Base-by-base conservation (phyloP, 495 filamentous ascomycete genomes). In the Aspergillus diversus region DNA sequence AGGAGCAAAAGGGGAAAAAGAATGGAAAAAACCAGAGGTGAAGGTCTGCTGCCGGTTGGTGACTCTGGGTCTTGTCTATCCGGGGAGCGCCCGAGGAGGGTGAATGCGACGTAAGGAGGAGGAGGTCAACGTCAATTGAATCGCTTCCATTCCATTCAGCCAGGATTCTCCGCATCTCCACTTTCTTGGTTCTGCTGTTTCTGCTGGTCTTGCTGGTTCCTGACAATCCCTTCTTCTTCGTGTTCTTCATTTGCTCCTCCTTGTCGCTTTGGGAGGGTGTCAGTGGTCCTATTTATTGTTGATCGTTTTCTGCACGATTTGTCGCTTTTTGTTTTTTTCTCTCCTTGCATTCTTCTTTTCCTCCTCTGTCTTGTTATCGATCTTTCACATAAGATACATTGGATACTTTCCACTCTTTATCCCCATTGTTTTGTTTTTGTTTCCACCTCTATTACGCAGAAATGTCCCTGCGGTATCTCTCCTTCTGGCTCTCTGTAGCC, bases 401-500 rank as follows among this genome's bases (percentile, higher is more conserved):
- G 4, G n/a, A 43, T 43, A 11, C 39, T 15, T 43, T 43, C 39
- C 8, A 43, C 39, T 43, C 5, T 13, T 13, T 27, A 27, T 27
- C 21, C 21, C 21, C 21, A 27, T 27, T 27, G 21, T 27, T 27
- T 27, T 27, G 21, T 27, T 27, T 27, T 27, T 27, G 21, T 27
- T 27, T 27, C 21, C 21, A 2, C 21, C 21, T 27, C 21, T 27
- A 27, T 27, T 27, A 27, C 21, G 21, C 21, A 27, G 21, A 27
- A 27, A 50, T 50, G 47, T 17, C 47, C 21, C 16, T 50, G 5
- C 16, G 6, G n/a, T 56, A 33, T 39, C 52, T 32, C 6, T 49
- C 60, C 21, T 7, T 16, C 56, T 49, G 16, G 4, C 12, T 54
- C 50, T 34, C 32, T 32, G 64, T 55, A 21, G 34, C 42, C 17